Base-by-base conservation (phyloP, 208 protist species). In the Vickermania spadyakhi region DNA sequence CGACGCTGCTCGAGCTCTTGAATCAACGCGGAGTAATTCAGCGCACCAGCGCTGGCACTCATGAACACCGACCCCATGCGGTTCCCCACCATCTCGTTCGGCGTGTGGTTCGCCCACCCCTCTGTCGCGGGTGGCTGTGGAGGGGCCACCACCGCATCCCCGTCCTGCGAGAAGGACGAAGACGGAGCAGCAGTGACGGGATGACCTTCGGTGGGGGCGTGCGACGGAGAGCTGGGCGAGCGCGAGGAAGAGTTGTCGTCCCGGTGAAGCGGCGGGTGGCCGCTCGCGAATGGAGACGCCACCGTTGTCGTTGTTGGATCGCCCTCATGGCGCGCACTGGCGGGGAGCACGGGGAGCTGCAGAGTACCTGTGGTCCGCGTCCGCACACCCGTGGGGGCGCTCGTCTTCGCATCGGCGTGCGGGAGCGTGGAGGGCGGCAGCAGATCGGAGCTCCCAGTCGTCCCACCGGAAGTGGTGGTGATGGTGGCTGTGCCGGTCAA, bases 1-100 rank as follows among this genome's bases (percentile, higher is more conserved):
- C 81, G 77, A 23, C 79, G 82, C n/a, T 73, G 64, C 65, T 82
- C 73, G 26, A 94, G 66, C 70, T 89, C 81, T n/a, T 70, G 56
- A 21, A 94, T 75, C 3, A 93, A 64, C 1, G 82, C 70, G 18
- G 58, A 58, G 2, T 69, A 69, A 61, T 82, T 84, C 42, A 66
- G 67, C 29, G 75, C 56, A 0, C 69, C 18, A 14, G 64, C 72
- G 22, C 50, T 53, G 2, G 63, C 68, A 18, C 63, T 58, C 25
- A 72, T 25, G 28, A 45, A 18, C 36, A 18, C 36, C 11, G 36
- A 45, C 7, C 11, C 36, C 7, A 18, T 45, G n/a, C n/a, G n/a
- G 36, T 45, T 45, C 36, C 36, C 36, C 36, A 7, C 11, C 7
- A 45, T n/a, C 36, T 18, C 36, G 36, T 7, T 7, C 7, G 36